A percentile compares a stretch with the other conserved stretches of the same genome.
phyloP scores from a whole-genome alignment of 495 filamentous ascomycete species.

The Hypomontagnella submonticulosa region DNA sequence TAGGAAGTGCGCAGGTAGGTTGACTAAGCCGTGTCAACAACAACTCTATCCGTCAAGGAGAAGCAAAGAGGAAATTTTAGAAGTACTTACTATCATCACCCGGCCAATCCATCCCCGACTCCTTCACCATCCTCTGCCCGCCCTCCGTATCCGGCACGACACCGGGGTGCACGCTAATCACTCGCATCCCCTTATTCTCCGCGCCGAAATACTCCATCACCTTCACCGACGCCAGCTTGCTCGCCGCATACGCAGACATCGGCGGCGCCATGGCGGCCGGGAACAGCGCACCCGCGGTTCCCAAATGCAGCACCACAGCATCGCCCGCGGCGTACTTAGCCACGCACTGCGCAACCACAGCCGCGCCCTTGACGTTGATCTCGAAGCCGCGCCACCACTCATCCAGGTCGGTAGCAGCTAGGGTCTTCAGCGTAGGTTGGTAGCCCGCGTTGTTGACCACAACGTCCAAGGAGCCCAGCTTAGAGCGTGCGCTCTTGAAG shows the following conservation, averaged over 20 bases:
- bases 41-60: neutral
- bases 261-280: constrained; percentile 31
- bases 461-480: constrained; percentile 45
- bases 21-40: constrained; percentile 33
- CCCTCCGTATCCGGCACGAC: constrained; percentile 52
- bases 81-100: constrained; percentile 38
- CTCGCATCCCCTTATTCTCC: constrained; percentile 55
- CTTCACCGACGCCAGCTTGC: constrained; percentile 55
- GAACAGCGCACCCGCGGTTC: constrained; percentile 46
- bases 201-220: constrained; percentile 53
- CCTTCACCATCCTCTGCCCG: constrained; percentile 34
- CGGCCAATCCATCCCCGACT: constrained; percentile 34
- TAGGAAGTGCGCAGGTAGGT: constrained; percentile 51
- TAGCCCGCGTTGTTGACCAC: constrained; percentile 23
- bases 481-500: neutral
- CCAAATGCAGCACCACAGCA: constrained; percentile 47
- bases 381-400: constrained; percentile 5
- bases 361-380: constrained; percentile 43
- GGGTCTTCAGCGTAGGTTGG: neutral
- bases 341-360: constrained; percentile 44
- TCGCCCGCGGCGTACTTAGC: constrained; percentile 30
- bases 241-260: constrained; percentile 49
- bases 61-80: constrained; percentile 1
- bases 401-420: neutral
- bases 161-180: constrained; percentile 56